Evolutionary conservation across 1,284 basidiomycete genomes (phyloP), one percentile per base, ranked within the genome.

Genomic region (Golubevia pallescens): DNA sequence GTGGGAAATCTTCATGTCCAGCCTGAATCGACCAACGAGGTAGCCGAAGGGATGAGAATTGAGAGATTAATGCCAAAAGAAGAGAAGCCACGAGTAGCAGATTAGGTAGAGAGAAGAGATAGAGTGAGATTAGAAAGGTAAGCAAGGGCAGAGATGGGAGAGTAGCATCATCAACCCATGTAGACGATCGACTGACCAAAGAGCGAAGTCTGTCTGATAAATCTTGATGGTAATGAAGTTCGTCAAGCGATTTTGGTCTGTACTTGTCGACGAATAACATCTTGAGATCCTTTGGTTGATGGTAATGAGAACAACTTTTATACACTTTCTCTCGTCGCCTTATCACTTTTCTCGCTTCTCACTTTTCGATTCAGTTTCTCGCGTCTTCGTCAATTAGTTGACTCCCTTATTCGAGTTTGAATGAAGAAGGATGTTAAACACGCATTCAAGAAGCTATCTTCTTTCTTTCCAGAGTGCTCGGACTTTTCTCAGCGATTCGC

Each of bases 1-100:
- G 96, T 4, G 96, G 96, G 81, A 99, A 97, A 88, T 99, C 97
- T n/a, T n/a, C n/a, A n/a, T n/a, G n/a, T n/a, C n/a, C 89, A 0
- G 93, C 91, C 92, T 93, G 77, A 10, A 52, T 21, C 19, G 1
- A 51, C 51, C 14, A 51, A 16, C 7, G 42, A 24, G 38, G 3
- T 21, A 48, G 1, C 19, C 19, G 13, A 42, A 34, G 3, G 16
- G 16, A 14, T 32, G 24, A 21, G 32, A 21, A n/a, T 21, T 10
- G 58, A 6, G 21, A 20, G 28, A 51, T 55, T 24, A 52, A n/a
- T n/a, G 10, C 24, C 51, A 10, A 23, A 51, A 54, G 13, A 63
- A n/a, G 19, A 23, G 21, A 19, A 32, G 57, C 28, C 14, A 24
- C 32, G 28, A 65, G 60, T 32, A n/a, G 13, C 21, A 2, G 51